Evolutionary conservation across 495 filamentous ascomycete genomes (phyloP).

Genomic region (Xylaria grammica): DNA sequence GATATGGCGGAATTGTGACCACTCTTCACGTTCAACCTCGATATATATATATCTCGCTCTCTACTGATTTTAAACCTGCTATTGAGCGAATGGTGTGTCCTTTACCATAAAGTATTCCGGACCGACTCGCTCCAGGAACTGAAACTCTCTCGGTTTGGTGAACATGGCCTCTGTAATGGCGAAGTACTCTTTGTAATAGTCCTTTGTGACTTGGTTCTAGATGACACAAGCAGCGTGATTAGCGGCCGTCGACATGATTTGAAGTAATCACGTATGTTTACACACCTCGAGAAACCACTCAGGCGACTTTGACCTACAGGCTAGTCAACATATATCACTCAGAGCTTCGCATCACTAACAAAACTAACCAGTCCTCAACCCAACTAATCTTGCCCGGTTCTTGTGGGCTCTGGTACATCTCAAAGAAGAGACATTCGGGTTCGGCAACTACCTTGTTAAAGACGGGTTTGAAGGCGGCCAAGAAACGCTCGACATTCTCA

Average conservation of each 20-base stretch:
- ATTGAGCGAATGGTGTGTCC: conserved; percentile 20
- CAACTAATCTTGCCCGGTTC: conserved; percentile 51
- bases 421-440: conserved; percentile 56
- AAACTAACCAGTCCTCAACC: conserved; percentile 52
- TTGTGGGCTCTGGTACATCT: conserved; percentile 48
- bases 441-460: conserved; percentile 51
- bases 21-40: background rate
- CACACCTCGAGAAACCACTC: conserved; percentile 49
- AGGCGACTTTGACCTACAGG: conserved; percentile 37
- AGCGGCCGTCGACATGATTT: conserved; percentile 15
- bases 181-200: conserved; percentile 57
- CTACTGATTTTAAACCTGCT: background rate
- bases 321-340: conserved; percentile 16
- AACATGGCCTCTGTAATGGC: conserved; percentile 55
- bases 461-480: conserved; percentile 44
- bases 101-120: conserved; percentile 40
- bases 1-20: background rate
- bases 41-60: too few species aligned
- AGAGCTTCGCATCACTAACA: background rate
- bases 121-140: conserved; percentile 45
- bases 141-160: conserved; percentile 49
- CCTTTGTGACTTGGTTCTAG: conserved; percentile 55
- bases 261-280: background rate
- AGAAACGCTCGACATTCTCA: conserved; percentile 47
- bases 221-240: background rate